Base-by-base conservation (phyloP, 2,329 filamentous ascomycete species). In the Hymenoscyphus salicellus region DNA sequence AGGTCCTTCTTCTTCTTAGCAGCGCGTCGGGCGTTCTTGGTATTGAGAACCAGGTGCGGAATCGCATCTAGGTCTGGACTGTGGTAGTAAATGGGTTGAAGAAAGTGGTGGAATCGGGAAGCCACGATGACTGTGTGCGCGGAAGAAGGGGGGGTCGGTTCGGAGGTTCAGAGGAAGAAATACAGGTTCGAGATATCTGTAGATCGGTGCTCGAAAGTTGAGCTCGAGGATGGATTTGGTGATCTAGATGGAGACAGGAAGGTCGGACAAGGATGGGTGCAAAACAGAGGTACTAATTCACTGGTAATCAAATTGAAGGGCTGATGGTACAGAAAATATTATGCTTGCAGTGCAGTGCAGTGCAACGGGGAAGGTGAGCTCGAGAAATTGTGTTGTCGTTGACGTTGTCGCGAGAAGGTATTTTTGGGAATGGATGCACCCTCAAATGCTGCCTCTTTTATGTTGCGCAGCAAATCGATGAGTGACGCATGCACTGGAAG, bases 401-500 rank as follows among this genome's bases (percentile, higher is more conserved):
- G 46, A 26, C 17, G 43, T 49, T 49, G 43, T 52, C 20, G 46
- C 20, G 26, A 52, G 46, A 52, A 52, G 46, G 46, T 52, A 14
- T 26, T 14, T 52, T 52, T 23, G 20, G 46, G 43, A 49, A 23
- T 20, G 2, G n/a, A n/a, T 20, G 20, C n/a, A 23, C 20, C 10
- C 20, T 52, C 4, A 20, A 52, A 26, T 10, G 7, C 2, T 14
- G 20, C 20, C 11, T 26, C 20, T 52, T 14, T 23, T 52, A 52
- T 52, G 46, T 14, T 23, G 46, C 46, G 20, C 3, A 8, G 3
- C 8, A 14, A 20, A 8, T 5, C 20, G 46, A 3, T 14, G 46
- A 20, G 46, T 52, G 46, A 52, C 46, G 46, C 46, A 20, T 20
- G 46, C 46, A 52, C 46, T 52, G 46, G 46, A 52, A 52, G n/a